Percentiles rank a stretch among this genome's conserved stretches.
Conservation (phyloP, 2,329 filamentous ascomycete species). For the Calonectria crousiana region DNA sequence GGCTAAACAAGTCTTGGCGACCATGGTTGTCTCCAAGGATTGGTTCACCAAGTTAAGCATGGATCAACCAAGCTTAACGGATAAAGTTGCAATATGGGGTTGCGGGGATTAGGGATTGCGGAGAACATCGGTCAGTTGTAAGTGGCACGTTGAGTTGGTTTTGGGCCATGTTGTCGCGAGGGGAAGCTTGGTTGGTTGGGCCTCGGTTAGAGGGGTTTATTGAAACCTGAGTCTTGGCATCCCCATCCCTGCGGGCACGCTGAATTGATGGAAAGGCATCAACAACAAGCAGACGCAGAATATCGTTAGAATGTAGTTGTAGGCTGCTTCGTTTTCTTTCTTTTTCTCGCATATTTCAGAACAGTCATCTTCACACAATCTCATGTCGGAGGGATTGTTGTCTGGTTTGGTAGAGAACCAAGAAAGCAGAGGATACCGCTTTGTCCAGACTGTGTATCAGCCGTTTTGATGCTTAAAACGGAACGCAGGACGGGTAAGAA, state of each 20-base stretch:
- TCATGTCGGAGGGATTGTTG: not conserved
- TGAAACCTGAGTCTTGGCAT: not conserved
- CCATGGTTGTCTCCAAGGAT: not conserved
- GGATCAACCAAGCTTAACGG: not conserved
- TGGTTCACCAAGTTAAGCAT: not conserved
- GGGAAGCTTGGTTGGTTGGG: not conserved
- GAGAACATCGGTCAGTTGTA: not conserved
- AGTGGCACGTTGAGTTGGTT: not conserved
- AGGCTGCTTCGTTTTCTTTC: not conserved
- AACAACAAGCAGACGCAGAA: not conserved
- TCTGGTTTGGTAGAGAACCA: not conserved
- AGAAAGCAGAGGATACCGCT: not conserved
- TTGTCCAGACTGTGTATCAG: not conserved
- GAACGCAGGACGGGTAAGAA: not conserved
- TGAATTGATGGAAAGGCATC: not conserved
- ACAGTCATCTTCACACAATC: not conserved
- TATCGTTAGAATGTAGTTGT: not conserved
- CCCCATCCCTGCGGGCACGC: no score
- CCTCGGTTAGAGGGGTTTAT: constrained; percentile 3
- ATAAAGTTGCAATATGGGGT: not conserved
- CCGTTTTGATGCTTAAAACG: not conserved
- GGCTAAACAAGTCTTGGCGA: constrained; percentile 8
- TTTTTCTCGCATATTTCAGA: not conserved
- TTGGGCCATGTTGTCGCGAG: not conserved
- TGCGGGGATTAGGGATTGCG: not conserved